phyloP scores from a whole-genome alignment of 2,329 filamentous ascomycete genomes.

The Penicillium brevicompactum region DNA sequence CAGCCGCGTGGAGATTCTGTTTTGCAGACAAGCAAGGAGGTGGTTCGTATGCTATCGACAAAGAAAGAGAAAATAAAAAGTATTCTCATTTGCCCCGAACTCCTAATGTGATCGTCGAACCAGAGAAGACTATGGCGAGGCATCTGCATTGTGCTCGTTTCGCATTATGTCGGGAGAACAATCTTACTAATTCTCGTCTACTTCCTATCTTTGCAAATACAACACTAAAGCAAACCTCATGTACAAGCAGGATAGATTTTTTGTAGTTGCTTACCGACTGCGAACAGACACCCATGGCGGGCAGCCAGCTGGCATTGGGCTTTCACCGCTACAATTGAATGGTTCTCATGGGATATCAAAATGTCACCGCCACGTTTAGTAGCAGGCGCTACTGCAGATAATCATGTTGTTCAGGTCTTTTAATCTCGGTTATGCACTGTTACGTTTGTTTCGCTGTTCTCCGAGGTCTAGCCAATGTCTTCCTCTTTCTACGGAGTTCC shows the following conservation, averaged over 20 bases:
- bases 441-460: neutral
- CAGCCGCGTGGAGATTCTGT: conserved; percentile 12
- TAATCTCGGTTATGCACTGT: conserved; percentile 2
- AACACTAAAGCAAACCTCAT: neutral
- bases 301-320: conserved; percentile 10
- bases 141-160: conserved; percentile 1
- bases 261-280: neutral
- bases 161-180: neutral
- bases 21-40: conserved; percentile 12
- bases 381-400: conserved; percentile 24
- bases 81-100: neutral
- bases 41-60: neutral
- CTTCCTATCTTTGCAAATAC: neutral
- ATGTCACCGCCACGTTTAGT: conserved; percentile 29
- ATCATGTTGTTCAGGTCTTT: conserved; percentile 3
- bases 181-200: neutral
- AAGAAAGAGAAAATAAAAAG: neutral
- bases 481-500: neutral
- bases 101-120: conserved; percentile 9
- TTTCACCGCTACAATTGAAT: conserved; percentile 26
- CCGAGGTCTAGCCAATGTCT: neutral
- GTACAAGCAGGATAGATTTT: neutral
- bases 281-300: neutral
- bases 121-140: neutral
- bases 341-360: conserved; percentile 11